phyloP scores from a whole-genome alignment of 1,139 yeast genomes.

The Lodderomyces elongisporus region DNA sequence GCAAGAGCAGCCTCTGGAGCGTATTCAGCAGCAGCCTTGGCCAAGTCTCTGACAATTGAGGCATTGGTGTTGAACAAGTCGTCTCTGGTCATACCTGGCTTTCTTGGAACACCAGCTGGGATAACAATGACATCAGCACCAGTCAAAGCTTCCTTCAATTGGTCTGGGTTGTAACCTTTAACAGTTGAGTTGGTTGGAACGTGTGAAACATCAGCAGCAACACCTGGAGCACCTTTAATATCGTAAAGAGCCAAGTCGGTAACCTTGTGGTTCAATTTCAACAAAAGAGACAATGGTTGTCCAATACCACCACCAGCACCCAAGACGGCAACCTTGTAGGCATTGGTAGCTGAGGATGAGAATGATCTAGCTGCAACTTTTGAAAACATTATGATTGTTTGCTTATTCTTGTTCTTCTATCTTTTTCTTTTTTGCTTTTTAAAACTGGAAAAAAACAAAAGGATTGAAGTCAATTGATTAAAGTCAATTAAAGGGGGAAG shows the following conservation, averaged over 20 bases:
- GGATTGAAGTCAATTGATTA: constrained; percentile 3
- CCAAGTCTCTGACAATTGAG: constrained; percentile 78
- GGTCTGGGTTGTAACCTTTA: constrained; percentile 62
- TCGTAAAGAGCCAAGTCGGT: constrained; percentile 77
- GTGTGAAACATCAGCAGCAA: constrained; percentile 87
- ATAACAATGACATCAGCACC: constrained; percentile 77
- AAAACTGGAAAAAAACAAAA: constrained; percentile 2
- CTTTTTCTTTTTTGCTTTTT: not conserved
- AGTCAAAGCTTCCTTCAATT: constrained; percentile 56
- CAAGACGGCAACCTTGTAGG: constrained; percentile 69
- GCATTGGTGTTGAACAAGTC: constrained; percentile 93
- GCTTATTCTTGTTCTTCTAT: no score
- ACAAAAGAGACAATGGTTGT: constrained; percentile 82
- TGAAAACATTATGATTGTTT: constrained; percentile 37
- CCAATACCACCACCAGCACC: constrained; percentile 93
- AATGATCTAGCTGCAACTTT: constrained; percentile 61
- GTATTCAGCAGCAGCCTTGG: constrained; percentile 68
- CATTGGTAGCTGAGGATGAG: constrained; percentile 54
- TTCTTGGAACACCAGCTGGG: constrained; percentile 97
- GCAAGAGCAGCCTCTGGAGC: constrained; percentile 73
- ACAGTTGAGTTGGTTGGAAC: constrained; percentile 77
- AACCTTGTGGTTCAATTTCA: constrained; percentile 60
- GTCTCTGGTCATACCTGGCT: constrained; percentile 98
- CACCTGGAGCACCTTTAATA: constrained; percentile 88
- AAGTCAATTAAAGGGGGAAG: not conserved